Percentiles rank a stretch among this genome's conserved stretches.
phyloP scores from a whole-genome alignment of 306 rosid genomes.

The Malus asiatica region DNA sequence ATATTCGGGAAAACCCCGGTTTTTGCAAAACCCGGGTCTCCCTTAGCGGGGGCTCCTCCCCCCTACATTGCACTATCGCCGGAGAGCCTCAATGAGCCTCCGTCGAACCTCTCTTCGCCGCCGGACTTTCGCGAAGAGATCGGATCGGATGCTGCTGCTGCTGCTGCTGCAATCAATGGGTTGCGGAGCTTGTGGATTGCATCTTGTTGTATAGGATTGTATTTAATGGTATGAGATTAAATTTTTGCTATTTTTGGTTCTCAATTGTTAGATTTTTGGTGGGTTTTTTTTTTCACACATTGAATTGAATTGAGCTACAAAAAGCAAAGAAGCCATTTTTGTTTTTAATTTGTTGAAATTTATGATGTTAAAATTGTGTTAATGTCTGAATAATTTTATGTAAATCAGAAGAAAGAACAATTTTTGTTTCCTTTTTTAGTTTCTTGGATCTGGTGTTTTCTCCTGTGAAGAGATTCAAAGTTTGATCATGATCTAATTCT shows the following conservation, averaged over 20 bases:
- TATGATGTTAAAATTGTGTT: slow-evolving; percentile 25
- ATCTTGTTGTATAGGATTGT: slow-evolving; percentile 70
- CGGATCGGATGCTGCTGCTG: slow-evolving; percentile 34
- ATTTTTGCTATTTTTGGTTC: slow-evolving; percentile 26
- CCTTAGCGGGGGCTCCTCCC: slow-evolving; percentile 33
- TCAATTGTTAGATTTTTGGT: slow-evolving; percentile 28
- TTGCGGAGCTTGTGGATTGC: slow-evolving; percentile 26
- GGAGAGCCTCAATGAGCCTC: slow-evolving; percentile 39
- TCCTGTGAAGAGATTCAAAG: slow-evolving; percentile 13
- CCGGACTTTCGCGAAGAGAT: slow-evolving; percentile 51
- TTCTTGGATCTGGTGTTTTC: slow-evolving; percentile 8
- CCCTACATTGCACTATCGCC: slow-evolving; percentile 56
- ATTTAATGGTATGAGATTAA: slow-evolving; percentile 56
- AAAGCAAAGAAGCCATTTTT: slow-evolving; percentile 11
- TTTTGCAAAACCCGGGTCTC: slow-evolving; percentile 22
- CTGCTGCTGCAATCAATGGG: slow-evolving; percentile 4
- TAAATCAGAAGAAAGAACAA: slow-evolving; percentile 27
- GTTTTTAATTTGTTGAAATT: not conserved
- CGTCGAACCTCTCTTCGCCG: slow-evolving; percentile 62
- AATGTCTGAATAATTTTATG: slow-evolving; percentile 25
- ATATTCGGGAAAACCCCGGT: slow-evolving; percentile 55
- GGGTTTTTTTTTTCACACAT: slow-evolving; percentile 14
- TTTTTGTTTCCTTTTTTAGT: not conserved
- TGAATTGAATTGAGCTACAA: slow-evolving; percentile 25
- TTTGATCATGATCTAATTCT: not conserved